phyloP scores from a whole-genome alignment of 345 rosid species.

The Moricandia arvensis region DNA sequence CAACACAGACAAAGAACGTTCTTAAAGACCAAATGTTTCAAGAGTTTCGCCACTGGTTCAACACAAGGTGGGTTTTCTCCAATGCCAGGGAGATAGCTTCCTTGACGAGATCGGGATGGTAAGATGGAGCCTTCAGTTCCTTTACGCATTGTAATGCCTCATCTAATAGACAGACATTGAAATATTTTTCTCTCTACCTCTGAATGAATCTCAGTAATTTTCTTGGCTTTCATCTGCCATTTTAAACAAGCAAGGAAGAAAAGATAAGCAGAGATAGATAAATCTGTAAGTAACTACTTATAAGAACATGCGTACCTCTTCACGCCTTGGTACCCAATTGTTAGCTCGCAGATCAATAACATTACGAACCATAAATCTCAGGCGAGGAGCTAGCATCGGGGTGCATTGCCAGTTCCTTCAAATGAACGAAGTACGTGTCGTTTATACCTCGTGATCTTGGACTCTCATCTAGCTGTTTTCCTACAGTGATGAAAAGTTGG shows the following conservation, averaged over 20 bases:
- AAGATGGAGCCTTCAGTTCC: conserved; percentile 63
- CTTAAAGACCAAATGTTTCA: conserved; percentile 50
- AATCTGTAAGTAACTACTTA: not conserved
- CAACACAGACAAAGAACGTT: too few relatives aligned
- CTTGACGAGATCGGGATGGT: conserved; percentile 72
- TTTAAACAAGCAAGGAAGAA: conserved; percentile 8
- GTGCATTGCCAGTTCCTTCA: too few relatives aligned
- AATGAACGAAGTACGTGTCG: too few relatives aligned
- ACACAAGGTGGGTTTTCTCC: conserved; percentile 63
- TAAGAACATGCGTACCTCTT: too few relatives aligned
- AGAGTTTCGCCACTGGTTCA: conserved; percentile 49
- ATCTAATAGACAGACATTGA: conserved; percentile 48
- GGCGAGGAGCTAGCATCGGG: too few relatives aligned
- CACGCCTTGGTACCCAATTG: too few relatives aligned
- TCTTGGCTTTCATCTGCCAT: conserved; percentile 71
- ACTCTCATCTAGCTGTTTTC: too few relatives aligned
- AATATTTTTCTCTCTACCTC: too few relatives aligned
- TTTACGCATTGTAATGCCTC: conserved; percentile 78
- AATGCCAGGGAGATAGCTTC: conserved; percentile 71
- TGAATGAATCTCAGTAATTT: conserved; percentile 83
- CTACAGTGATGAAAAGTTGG: too few relatives aligned
- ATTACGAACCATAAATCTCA: too few relatives aligned
- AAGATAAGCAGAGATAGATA: not conserved
- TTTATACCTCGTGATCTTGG: too few relatives aligned
- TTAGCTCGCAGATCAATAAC: too few relatives aligned